Evolutionary conservation across 2,329 filamentous ascomycete species (phyloP), one percentile per base, ranked within the genome.

Genomic region (Eutypella sp.): DNA sequence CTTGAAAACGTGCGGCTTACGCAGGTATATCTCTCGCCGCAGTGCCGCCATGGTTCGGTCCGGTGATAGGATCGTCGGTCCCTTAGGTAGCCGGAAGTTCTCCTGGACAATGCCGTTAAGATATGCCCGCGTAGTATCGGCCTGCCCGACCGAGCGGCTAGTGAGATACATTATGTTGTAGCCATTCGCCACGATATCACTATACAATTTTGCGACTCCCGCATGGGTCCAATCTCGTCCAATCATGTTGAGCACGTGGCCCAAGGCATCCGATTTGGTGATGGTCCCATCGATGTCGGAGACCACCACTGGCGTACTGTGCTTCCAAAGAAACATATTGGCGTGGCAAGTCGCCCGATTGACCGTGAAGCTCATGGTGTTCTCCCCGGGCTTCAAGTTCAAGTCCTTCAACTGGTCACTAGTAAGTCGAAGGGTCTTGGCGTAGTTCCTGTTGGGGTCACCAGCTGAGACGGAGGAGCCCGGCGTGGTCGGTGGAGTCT

Each of bases 81-180:
- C 93, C 55, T 85, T 85, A 1, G 93, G 93, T 31, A 99, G 71
- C 40, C 81, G 82, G 69, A 89, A 95, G 24, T 85, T 85, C 47
- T 96, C 92, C 65, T 99, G 93, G 8, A 83, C 75, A 19, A 99
- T 89, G 22, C 91, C 90, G 48, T 91, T 86, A 3, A 99, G 76
- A 64, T 99, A 99, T 0, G 89, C 81, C 47, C 93, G 76, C 1
- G 93, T 99, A 0, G 75, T 90, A 66, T 99, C 93, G 15, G 93
- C 88, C 67, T 95, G 91, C 0, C 93, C 95, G 39, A 97, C 91
- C 13, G 89, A 93, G 42, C 93, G 84, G 63, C 88, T 95, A 0
- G 93, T 99, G 39, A 99, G 78, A 64, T 99, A 99, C 79, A 99
- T 90, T 62, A 99, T 95, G 66, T 99, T 97, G 75, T 97, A 99